Evolutionary conservation across 2,329 filamentous ascomycete species (phyloP).

Genomic region (Colletotrichum sp.): DNA sequence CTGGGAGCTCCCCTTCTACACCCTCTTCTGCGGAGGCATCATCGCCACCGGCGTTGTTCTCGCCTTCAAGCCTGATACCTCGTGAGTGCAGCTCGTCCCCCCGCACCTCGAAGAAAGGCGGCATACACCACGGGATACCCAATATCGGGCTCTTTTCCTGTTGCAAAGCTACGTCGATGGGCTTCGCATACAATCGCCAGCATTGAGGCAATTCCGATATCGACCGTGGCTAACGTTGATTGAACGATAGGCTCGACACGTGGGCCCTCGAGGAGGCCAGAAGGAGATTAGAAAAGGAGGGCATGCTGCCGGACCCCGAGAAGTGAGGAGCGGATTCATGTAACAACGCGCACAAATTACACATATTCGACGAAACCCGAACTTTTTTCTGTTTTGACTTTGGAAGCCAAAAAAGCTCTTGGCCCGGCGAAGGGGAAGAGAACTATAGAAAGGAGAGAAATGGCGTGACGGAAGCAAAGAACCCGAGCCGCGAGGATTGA

Average conservation of each 20-base stretch:
- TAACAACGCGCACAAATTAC: neutral
- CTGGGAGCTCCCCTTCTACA: conserved; percentile 88
- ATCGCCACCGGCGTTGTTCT: conserved; percentile 78
- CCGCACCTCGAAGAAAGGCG: neutral
- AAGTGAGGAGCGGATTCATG: conserved; percentile 58
- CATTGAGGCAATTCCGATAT: conserved; percentile 10
- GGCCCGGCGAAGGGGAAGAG: neutral
- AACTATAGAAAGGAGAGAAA: conserved; percentile 1
- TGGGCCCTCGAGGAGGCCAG: conserved; percentile 98
- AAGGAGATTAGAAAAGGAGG: conserved; percentile 93
- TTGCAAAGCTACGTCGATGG: neutral
- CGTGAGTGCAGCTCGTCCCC: conserved; percentile 66
- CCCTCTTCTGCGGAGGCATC: conserved; percentile 83
- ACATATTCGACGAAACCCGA: neutral
- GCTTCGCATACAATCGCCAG: neutral
- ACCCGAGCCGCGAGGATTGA: conserved; percentile 9
- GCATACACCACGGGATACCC: neutral
- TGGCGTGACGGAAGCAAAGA: conserved; percentile 14
- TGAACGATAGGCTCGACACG: conserved; percentile 82
- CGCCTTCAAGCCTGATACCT: conserved; percentile 98
- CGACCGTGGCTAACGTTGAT: conserved; percentile 29
- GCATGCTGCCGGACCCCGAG: conserved; percentile 82
- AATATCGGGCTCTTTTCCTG: accelerated
- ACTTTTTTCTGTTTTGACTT: neutral
- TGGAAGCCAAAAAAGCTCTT: neutral